These are phyloP conservation scores for Catunica adiposa DNA, from an alignment of 2,329 filamentous ascomycete species.

Conservation along the genomic window DNA sequence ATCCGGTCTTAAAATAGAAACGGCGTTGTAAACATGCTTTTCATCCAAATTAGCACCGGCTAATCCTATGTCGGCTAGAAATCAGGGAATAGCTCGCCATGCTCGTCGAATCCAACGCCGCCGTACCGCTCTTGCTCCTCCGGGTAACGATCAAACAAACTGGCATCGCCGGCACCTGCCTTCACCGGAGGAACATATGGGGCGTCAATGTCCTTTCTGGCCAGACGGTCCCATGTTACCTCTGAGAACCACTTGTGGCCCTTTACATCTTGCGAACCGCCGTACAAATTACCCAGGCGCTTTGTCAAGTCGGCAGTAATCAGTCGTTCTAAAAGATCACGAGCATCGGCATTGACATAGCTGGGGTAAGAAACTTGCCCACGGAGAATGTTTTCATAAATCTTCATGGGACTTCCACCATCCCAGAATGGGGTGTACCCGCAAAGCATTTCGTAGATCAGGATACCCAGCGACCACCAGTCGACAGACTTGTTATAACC, in stretches of 20 bases:
- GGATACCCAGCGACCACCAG: constrained; percentile 96
- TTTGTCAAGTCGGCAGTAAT: constrained; percentile 94
- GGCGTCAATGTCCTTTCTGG: constrained; percentile 93
- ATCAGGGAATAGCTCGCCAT: constrained; percentile 58
- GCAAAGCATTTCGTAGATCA: constrained; percentile 99
- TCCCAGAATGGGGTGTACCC: constrained; percentile 99
- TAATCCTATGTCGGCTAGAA: constrained; percentile 33
- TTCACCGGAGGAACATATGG: constrained; percentile 94
- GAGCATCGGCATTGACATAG: constrained; percentile 87
- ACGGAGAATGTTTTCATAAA: constrained; percentile 97
- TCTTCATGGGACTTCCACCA: constrained; percentile 92
- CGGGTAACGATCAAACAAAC: constrained; percentile 94
- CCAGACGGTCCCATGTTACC: constrained; percentile 90
- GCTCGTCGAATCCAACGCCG: constrained; percentile 60
- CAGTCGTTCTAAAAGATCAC: constrained; percentile 77
- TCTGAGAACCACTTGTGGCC: constrained; percentile 92
- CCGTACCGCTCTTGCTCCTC: constrained; percentile 94
- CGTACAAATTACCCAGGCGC: constrained; percentile 82
- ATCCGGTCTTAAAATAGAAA: no score
- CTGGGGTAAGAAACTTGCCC: constrained; percentile 92
- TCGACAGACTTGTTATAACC: constrained; percentile 99
- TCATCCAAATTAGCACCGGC: no score
- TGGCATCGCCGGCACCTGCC: constrained; percentile 84
- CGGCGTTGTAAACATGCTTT: no score
- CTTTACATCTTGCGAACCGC: constrained; percentile 83